phyloP scores from a whole-genome alignment of 1,284 basidiomycete species.

The Ustilago trichophora region DNA sequence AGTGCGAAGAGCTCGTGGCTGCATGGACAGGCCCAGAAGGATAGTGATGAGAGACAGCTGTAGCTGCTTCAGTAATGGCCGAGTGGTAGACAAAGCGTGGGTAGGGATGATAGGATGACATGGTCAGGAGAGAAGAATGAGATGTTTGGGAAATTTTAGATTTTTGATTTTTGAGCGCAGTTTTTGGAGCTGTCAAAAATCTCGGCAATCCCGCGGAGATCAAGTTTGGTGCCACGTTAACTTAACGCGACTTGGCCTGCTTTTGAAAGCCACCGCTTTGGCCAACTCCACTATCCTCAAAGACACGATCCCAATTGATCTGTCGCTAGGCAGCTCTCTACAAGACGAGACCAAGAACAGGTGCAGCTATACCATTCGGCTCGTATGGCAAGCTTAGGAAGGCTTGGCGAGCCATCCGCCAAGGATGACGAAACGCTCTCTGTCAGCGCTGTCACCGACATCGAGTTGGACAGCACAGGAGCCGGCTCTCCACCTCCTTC shows the following conservation, averaged over 20 bases:
- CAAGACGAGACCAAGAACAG: no score
- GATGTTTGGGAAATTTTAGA: no score
- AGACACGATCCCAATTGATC: no score
- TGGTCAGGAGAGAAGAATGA: no score
- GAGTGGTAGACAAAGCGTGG: no score
- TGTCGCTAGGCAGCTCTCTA: no score
- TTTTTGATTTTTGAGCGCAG: slow-evolving; percentile 4
- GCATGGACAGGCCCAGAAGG: slow-evolving; percentile 18
- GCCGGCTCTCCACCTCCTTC: slow-evolving; percentile 25
- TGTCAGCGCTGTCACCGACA: slow-evolving; percentile 8
- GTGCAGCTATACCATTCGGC: no score
- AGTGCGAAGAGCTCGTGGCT: slow-evolving; percentile 1
- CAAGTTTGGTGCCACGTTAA: background rate
- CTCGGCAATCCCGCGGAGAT: slow-evolving; percentile 24
- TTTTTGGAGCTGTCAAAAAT: slow-evolving; percentile 2
- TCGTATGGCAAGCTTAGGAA: slow-evolving; percentile 12
- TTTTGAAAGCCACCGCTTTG: background rate
- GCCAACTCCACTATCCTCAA: slow-evolving; percentile 2
- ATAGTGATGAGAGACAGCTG: no score
- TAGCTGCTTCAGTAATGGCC: no score
- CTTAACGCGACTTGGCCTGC: no score
- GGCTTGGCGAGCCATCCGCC: background rate
- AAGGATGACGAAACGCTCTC: slow-evolving; percentile 16
- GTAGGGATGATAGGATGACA: background rate
- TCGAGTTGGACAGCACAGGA: slow-evolving; percentile 35